Evolutionary conservation across 768 basidiomycete species (phyloP).

Genomic region (Dacryopinax primogenitus): DNA sequence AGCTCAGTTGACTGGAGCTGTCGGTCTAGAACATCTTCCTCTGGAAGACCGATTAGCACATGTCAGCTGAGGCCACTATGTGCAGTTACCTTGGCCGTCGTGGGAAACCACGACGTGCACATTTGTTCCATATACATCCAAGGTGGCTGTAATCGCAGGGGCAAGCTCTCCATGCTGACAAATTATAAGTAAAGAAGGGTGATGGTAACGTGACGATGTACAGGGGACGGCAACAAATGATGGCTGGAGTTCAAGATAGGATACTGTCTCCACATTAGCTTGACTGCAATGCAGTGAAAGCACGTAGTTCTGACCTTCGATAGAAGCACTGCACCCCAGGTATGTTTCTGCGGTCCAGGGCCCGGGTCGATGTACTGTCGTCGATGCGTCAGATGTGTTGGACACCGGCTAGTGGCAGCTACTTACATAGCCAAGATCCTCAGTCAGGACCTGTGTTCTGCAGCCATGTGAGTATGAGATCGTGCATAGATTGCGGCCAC

Average conservation of each 20-base stretch:
- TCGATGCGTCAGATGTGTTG: not conserved
- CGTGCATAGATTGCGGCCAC: constrained; percentile 15
- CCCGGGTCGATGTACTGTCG: constrained; percentile 73
- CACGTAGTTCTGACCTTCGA: constrained; percentile 44
- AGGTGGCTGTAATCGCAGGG: constrained; percentile 74
- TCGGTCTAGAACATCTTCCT: constrained; percentile 80
- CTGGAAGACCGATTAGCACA: constrained; percentile 28
- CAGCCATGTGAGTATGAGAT: not conserved
- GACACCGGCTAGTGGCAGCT: not conserved
- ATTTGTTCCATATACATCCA: constrained; percentile 64
- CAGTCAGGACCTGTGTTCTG: constrained; percentile 61
- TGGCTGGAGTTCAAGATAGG: constrained; percentile 79
- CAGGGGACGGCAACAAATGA: constrained; percentile 74
- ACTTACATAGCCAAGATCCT: constrained; percentile 71
- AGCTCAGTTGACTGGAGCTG: constrained; percentile 72
- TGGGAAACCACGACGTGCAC: constrained; percentile 79
- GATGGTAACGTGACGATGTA: constrained; percentile 18
- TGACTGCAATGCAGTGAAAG: not conserved
- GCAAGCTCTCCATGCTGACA: constrained; percentile 55
- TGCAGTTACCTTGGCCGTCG: constrained; percentile 76
- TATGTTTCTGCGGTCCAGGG: constrained; percentile 76
- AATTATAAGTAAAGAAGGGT: constrained; percentile 14
- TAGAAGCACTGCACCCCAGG: constrained; percentile 74
- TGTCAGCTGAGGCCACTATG: not conserved
- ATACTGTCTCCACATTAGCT: constrained; percentile 38